A percentile compares a stretch with the other conserved stretches of the same genome.
These are phyloP conservation scores for Coelastrella sp. DNA, from an alignment of 139 green algal genomes.

Conservation along the genomic window DNA sequence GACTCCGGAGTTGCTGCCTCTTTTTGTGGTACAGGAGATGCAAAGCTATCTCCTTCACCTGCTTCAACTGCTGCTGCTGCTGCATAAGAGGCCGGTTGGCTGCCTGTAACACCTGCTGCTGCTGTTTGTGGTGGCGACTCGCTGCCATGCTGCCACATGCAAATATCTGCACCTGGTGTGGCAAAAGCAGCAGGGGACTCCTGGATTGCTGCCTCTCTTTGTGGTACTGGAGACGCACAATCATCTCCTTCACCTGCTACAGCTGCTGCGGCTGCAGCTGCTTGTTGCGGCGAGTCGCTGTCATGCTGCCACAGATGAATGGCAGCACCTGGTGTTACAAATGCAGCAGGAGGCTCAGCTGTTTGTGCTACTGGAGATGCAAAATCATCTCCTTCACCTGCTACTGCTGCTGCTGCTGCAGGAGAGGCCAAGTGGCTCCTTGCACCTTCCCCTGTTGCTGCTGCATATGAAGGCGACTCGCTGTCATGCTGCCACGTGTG, in stretches of 20 bases:
- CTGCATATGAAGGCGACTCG: neutral
- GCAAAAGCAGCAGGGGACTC: too few species aligned
- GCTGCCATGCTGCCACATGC: too few species aligned
- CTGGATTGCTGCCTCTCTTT: neutral
- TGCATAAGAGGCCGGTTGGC: too few species aligned
- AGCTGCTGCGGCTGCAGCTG: neutral
- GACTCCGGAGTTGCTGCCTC: neutral
- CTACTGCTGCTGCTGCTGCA: neutral
- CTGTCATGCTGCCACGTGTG: neutral
- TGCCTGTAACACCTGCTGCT: too few species aligned
- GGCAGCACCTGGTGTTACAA: neutral
- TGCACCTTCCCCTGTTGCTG: neutral
- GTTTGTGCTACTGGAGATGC: neutral
- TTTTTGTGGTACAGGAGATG: neutral
- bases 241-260: neutral
- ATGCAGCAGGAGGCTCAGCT: neutral
- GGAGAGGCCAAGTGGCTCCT: too few species aligned
- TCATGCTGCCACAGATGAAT: neutral
- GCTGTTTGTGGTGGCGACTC: too few species aligned
- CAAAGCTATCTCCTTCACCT: neutral
- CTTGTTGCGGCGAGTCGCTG: neutral
- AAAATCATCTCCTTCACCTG: neutral
- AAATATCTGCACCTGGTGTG: too few species aligned
- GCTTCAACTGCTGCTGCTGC: too few species aligned
- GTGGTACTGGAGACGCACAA: neutral